A percentile compares a stretch with the other conserved stretches of the same genome.
Conservation (phyloP, 164 flowering plant species). For the Euptelea pleiosperma region DNA sequence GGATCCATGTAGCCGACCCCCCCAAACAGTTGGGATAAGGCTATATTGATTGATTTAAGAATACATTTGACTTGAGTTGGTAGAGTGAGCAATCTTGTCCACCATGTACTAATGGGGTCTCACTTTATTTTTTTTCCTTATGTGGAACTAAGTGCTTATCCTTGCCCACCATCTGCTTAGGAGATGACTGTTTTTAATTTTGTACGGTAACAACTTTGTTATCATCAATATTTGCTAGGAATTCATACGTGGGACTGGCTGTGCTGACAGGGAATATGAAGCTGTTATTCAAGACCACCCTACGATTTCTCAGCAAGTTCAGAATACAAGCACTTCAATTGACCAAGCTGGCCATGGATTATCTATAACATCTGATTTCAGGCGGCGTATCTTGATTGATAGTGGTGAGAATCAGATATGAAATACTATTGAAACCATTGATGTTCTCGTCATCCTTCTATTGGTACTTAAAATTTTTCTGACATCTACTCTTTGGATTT, state of each 20-base stretch:
- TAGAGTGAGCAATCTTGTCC: background rate
- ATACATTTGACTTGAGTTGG: no score
- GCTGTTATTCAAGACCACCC: slow-evolving; percentile 16
- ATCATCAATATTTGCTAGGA: background rate
- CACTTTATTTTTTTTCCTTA: background rate
- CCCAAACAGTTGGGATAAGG: no score
- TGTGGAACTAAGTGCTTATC: background rate
- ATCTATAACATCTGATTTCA: slow-evolving; percentile 20
- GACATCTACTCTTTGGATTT: slow-evolving; percentile 14
- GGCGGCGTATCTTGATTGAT: slow-evolving; percentile 16
- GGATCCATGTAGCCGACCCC: no score
- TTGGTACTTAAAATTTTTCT: slow-evolving; percentile 1
- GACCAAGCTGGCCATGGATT: slow-evolving; percentile 15
- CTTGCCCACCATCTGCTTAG: background rate
- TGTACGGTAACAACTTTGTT: background rate
- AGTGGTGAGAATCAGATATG: slow-evolving; percentile 29
- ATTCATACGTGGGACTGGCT: slow-evolving; percentile 3
- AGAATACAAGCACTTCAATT: slow-evolving; percentile 17
- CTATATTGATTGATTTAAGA: no score
- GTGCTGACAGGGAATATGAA: slow-evolving; percentile 34
- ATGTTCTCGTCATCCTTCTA: background rate
- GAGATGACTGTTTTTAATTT: background rate
- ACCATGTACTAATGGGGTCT: background rate
- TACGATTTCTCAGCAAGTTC: slow-evolving; percentile 17
- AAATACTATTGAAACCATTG: background rate